Base-by-base conservation (phyloP, 1,139 yeast species). In the Saccharomyces hybrid region DNA sequence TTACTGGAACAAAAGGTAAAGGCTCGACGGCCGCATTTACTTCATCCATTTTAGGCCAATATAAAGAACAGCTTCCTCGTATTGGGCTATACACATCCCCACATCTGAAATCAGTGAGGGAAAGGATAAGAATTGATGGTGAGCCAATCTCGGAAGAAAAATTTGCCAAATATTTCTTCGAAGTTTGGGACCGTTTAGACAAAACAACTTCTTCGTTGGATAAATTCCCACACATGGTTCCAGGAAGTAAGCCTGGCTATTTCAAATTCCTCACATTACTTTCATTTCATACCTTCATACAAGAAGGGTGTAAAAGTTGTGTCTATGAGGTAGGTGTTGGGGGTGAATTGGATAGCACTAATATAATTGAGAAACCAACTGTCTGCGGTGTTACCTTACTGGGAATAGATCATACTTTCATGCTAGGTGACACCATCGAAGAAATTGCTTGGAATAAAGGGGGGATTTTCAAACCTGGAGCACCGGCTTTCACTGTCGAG, bases 311-410 rank as follows among this genome's bases (percentile, higher is more conserved):
- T 29, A 88, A 90, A 64, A 82, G 96, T 16, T 98, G 99, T 11
- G 86, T 95, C 48, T 89, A 88, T 66, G 99, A 95, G 69, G 99
- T 95, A 26, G 99, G 99, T 14, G 96, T 95, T 52, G 99, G 99
- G 28, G 99, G 99, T 9, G 95, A 88, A 66, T 88, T 83, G 67
- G 99, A 95, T 70, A 88, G 97, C 11, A 95, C 99, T 9, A 95
- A 95, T 68, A 81, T 95, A 11, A 81, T 95, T 51, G 82, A 78
- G 41, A 73, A 76, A 48, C 99, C 99, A 8, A 81, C 88, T 0
- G 95, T 83, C 1, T 85, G 96, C 41, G 99, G 96, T 44, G 86
- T 95, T 19, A 75, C 95, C 3, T 80, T 93, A 8, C 75, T 95
- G 58, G 99, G 98, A 0, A 86, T 95, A 47, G 99, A 95, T 69